phyloP scores from a whole-genome alignment of 768 basidiomycete species.

The Boletus sensibilis region DNA sequence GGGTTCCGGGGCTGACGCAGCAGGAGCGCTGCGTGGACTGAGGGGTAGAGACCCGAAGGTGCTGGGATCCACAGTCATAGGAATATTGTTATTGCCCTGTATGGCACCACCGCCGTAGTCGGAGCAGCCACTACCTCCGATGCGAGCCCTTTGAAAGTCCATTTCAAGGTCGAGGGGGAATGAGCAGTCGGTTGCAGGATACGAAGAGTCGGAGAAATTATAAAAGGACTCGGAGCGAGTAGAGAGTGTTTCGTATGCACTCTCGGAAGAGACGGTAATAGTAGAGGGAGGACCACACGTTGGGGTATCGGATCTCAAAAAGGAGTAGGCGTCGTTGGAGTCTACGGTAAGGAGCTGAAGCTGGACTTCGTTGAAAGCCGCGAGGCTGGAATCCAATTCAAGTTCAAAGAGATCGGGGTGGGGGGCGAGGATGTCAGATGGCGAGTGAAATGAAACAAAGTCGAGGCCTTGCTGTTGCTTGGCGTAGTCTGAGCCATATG shows the following conservation, averaged over 20 bases:
- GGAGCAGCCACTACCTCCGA: conserved; percentile 45
- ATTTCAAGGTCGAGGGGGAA: conserved; percentile 70
- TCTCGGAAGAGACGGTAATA: conserved; percentile 78
- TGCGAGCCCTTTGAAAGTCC: conserved; percentile 64
- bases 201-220: conserved; percentile 57
- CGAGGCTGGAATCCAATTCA: conserved; percentile 73
- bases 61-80: conserved; percentile 50
- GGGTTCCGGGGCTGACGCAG: conserved; percentile 31
- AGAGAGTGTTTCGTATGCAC: conserved; percentile 67
- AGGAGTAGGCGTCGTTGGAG: conserved; percentile 62
- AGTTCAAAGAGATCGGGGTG: conserved; percentile 82
- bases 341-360: conserved; percentile 64
- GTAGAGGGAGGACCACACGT: conserved; percentile 72
- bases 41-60: conserved; percentile 59
- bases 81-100: conserved; percentile 38
- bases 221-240: conserved; percentile 69
- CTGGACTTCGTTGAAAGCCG: conserved; percentile 61
- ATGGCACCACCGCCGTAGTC: conserved; percentile 50
- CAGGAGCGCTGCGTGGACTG: conserved; percentile 52
- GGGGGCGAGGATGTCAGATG: conserved; percentile 71
- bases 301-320: conserved; percentile 61
- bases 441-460: conserved; percentile 68
- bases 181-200: conserved; percentile 50
- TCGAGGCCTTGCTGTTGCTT: conserved; percentile 50
- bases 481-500: conserved; percentile 38